These are phyloP conservation scores for Melanopsichium pennsylvanicum DNA, from an alignment of 1,284 basidiomycete genomes.

Conservation along the genomic window DNA sequence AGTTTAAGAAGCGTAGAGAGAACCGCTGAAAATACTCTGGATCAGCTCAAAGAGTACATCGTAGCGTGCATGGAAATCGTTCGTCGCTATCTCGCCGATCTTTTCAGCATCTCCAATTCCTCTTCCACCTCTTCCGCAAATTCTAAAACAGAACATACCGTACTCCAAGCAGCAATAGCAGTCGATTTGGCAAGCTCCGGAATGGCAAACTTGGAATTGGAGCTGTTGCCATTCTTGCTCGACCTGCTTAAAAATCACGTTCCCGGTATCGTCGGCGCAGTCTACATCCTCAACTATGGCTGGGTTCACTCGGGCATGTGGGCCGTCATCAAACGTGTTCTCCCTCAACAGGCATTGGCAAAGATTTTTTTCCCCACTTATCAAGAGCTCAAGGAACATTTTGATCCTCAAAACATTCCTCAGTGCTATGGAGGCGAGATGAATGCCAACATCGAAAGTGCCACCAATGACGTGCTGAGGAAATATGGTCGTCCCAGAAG, in stretches of 20 bases:
- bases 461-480: constrained; percentile 56
- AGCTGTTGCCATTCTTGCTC: constrained; percentile 61
- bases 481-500: constrained; percentile 43
- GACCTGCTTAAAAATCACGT: constrained; percentile 64
- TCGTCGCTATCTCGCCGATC: constrained; percentile 53
- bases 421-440: constrained; percentile 52
- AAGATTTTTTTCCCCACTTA: constrained; percentile 77
- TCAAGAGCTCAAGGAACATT: constrained; percentile 72
- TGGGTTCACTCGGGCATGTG: constrained; percentile 83
- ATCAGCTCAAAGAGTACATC: constrained; percentile 62
- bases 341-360: constrained; percentile 76
- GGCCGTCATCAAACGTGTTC: constrained; percentile 76
- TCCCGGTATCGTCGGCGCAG: constrained; percentile 67
- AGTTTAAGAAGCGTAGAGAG: constrained; percentile 57
- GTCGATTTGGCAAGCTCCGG: constrained; percentile 53
- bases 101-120: no score
- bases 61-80: constrained; percentile 62
- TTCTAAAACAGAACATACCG: constrained; percentile 7
- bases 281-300: constrained; percentile 80
- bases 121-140: neutral
- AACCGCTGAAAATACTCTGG: constrained; percentile 48
- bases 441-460: constrained; percentile 41
- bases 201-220: constrained; percentile 62
- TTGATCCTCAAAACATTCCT: constrained; percentile 71
- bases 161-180: constrained; percentile 55